Conservation (phyloP, 345 rosid species). For the Leavenworthia alabamica region DNA sequence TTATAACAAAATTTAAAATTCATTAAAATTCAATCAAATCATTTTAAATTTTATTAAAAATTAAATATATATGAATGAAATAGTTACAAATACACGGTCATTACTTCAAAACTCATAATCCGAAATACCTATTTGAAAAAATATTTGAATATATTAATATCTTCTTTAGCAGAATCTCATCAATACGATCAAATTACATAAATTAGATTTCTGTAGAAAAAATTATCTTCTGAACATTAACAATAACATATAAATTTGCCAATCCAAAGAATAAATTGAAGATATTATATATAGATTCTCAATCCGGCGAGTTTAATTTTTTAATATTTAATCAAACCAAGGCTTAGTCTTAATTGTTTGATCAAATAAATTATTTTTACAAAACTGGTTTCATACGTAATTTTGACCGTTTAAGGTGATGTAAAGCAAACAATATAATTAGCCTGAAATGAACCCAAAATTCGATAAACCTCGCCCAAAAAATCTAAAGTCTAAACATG, state of each 20-base stretch:
- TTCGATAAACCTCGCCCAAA: background rate
- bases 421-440: background rate
- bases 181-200: background rate
- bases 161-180: background rate
- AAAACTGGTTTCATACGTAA: background rate
- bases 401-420: background rate
- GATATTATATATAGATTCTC: background rate
- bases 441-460: background rate
- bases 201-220: background rate
- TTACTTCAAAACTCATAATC: background rate
- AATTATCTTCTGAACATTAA: background rate
- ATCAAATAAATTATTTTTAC: background rate
- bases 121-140: background rate
- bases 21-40: too few relatives aligned
- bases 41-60: too few relatives aligned
- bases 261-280: background rate
- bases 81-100: background rate
- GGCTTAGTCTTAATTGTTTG: background rate
- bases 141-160: background rate
- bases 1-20: too few relatives aligned
- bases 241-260: background rate
- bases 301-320: background rate
- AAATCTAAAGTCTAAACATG: background rate
- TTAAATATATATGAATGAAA: too few relatives aligned
- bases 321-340: background rate